Base-by-base conservation (phyloP, 441 rosid genomes). In the Populus hybrid region DNA sequence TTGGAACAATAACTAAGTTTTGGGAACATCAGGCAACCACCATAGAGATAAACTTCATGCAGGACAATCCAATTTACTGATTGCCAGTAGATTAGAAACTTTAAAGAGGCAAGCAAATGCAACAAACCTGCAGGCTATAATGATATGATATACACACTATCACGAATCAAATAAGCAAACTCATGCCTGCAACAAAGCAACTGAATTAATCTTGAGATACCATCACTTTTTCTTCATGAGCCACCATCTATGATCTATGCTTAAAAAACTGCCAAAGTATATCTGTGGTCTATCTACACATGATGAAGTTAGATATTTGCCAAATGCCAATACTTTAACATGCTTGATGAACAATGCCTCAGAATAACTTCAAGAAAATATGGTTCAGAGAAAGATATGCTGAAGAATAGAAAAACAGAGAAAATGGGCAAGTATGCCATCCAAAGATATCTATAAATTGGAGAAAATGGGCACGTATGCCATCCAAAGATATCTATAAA, bases 301-400 rank as follows among this genome's bases (percentile, higher is more conserved):
- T 21, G 16, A 68, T 8, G 45, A 20, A 40, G 65, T 35, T 68
- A 28, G 53, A 45, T 35, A 36, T 24, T 35, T 61, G 59, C 56
- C 40, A 24, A 73, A 68, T 2, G 50, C 61, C 68, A 45, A 40
- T 71, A 74, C 36, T 72, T 40, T 64, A 68, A 38, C 73, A 12
- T 42, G 75, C 26, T 74, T 23, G 24, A 68, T 24, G 72, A 36
- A 31, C 9, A 71, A 70, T 23, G 56, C 21, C 31, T 12, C 33
- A 4, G 18, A 63, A 65, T 40, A 74, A 70, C 74, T 73, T 68
- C 59, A n/a, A 69, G 31, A 74, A 79, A 74, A 69, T 26, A 28
- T 68, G 45, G 10, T 28, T 23, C 69, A 61, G 53, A 77, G 50
- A 77, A 14, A 67, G 21, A 35, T 33, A 45, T 33, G 35, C 14